Base-by-base conservation (phyloP, 495 filamentous ascomycete genomes). In the Aspergillus indologenus region DNA sequence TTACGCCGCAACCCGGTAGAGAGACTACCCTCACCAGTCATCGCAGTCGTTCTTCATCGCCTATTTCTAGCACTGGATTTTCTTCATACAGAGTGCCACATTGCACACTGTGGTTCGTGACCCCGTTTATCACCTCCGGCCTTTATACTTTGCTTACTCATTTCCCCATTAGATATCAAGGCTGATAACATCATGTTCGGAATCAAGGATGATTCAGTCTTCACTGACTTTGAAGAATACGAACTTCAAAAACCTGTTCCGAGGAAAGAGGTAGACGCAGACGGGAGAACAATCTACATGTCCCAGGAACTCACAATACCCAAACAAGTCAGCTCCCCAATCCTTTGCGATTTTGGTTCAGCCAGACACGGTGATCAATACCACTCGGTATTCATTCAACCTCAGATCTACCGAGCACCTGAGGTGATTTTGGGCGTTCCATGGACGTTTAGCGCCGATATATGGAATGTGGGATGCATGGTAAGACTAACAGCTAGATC, bases 61-160 rank as follows among this genome's bases (percentile, higher is more conserved):
- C 54, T 80, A 22, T 71, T 80, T 46, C 42, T 71, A 15, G 76
- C 74, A 9, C 57, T 80, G 11, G 74, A 80, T 52, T 78, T 74
- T 61, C 61, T 80, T 3, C 75, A 80, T 66, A 74, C 70, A 50
- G 71, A 77, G 52, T 77, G 76, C 64, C 71, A 82, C 51, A 75
- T 82, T 46, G 73, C 78, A 48, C 74, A 78, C 42, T 72, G 74
- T 45, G 70, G 68, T 69, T n/a, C n/a, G n/a, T n/a, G n/a, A n/a
- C n/a, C n/a, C n/a, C n/a, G n/a, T n/a, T n/a, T n/a, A n/a, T n/a
- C n/a, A n/a, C n/a, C n/a, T n/a, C n/a, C n/a, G n/a, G n/a, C n/a
- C n/a, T n/a, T n/a, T n/a, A n/a, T n/a, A n/a, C n/a, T n/a, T n/a
- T n/a, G n/a, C n/a, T n/a, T n/a, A n/a, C n/a, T n/a, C n/a, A n/a